Evolutionary conservation across 768 basidiomycete genomes (phyloP), one percentile per base, ranked within the genome.

Genomic region (Leccinellum albellum): DNA sequence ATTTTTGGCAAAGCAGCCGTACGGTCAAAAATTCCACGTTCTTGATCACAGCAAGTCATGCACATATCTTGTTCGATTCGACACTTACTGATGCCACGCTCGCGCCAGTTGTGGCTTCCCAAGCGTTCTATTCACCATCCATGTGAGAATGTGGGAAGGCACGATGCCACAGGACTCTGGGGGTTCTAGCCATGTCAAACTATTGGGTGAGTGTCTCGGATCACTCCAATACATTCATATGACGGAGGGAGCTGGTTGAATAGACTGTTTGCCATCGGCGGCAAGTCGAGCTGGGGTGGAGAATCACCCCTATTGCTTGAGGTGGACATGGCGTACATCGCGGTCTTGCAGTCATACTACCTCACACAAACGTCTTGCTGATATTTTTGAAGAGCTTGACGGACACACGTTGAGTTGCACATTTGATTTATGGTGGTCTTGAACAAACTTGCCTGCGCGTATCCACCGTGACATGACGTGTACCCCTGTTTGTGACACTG

Each of bases 361-460:
- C 56, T 72, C 69, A 72, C 66, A 72, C 68, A 59, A 56, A 47
- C 33, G 44, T 55, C 55, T 68, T 70, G 65, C 32, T 31, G 56
- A 35, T 35, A 28, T 33, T 62, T 57, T 69, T 59, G 63, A 60
- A 42, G 61, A 4, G 13, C 60, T 70, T 67, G 66, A 62, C 29
- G 60, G 21, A 46, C 68, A 71, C 69, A 69, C 61, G 66, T 62
- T 69, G 65, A 69, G 68, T 61, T 56, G 68, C 51, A 68, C 63
- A 64, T 13, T 49, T 31, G 42, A 50, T 54, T 60, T 24, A 62
- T 68, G 35, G 66, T 70, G 64, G 68, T 66, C 59, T 59, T 64
- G 66, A 57, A 59, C 17, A 57, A n/a, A 72, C 66, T 72, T 70
- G 68, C 70, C 70, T 72, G 52, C 24, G 52, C 20, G 26, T 20